Evolutionary conservation across 2,329 filamentous ascomycete species (phyloP).

Genomic region (Trichophyton schoenleinii): DNA sequence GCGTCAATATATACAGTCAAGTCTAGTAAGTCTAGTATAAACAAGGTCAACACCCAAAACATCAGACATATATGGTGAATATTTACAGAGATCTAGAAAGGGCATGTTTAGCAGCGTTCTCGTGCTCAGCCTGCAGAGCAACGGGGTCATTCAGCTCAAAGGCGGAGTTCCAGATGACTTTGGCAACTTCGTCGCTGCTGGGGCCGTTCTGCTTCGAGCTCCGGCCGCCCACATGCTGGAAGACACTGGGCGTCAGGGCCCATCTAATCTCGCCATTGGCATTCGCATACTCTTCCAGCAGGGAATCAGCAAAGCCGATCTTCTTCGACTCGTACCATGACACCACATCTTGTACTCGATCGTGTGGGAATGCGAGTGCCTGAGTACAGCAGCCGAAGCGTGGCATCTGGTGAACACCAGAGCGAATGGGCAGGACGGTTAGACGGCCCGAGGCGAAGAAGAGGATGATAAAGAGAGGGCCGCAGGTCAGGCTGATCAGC

Average conservation of each 20-base stretch:
- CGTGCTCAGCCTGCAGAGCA: conserved; percentile 7
- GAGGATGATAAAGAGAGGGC: conserved; percentile 5
- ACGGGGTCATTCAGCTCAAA: conserved; percentile 10
- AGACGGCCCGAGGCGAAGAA: conserved; percentile 4
- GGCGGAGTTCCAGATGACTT: conserved; percentile 6
- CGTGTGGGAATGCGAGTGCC: conserved; percentile 8
- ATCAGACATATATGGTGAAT: no score
- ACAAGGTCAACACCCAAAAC: no score
- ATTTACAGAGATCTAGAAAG: no score
- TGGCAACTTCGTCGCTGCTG: conserved; percentile 1
- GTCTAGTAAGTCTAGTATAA: no score
- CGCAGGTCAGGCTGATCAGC: conserved; percentile 5
- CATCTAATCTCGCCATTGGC: conserved; percentile 8
- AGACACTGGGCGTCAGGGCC: conserved; percentile 8
- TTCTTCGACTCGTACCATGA: conserved; percentile 8
- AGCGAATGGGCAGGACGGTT: conserved; percentile 5
- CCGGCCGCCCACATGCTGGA: conserved; percentile 7
- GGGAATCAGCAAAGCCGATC: conserved; percentile 6
- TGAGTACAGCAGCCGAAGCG: conserved; percentile 8
- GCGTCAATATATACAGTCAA: no score
- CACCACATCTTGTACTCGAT: conserved; percentile 6
- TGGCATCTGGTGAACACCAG: conserved; percentile 8
- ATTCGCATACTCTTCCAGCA: conserved; percentile 9
- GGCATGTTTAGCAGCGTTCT: not conserved
- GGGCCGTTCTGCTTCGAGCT: conserved; percentile 5